A percentile compares a stretch with the other conserved stretches of the same genome.
Conservation (phyloP, 2,329 filamentous ascomycete species). For the Ceratocystis destructans region DNA sequence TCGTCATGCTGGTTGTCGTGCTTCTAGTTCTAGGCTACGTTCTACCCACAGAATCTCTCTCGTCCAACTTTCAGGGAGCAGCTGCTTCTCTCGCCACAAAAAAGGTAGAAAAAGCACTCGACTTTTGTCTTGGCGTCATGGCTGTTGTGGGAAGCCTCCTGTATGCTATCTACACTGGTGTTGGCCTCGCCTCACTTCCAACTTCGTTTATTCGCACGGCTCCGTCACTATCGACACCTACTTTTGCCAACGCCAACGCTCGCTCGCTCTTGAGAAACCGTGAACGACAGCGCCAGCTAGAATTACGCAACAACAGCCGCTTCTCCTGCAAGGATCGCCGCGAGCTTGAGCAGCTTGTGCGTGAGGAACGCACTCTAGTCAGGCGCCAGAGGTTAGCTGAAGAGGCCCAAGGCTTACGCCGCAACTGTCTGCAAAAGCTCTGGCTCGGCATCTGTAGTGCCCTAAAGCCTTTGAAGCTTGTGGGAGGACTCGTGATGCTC, state of each 20-base stretch:
- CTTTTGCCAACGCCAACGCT: conserved; percentile 61
- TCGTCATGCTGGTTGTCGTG: conserved; percentile 64
- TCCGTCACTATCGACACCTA: conserved; percentile 69
- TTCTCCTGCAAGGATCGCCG: conserved; percentile 75
- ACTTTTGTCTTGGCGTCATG: conserved; percentile 78
- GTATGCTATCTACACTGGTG: conserved; percentile 78
- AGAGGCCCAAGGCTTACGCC: conserved; percentile 43
- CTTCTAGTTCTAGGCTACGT: conserved; percentile 92
- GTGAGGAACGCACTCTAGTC: conserved; percentile 84
- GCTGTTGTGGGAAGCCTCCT: conserved; percentile 75
- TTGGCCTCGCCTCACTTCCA: conserved; percentile 77
- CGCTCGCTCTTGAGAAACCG: conserved; percentile 75
- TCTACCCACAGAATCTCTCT: conserved; percentile 50
- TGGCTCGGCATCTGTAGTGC: conserved; percentile 74
- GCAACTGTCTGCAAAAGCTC: conserved; percentile 51
- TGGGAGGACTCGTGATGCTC: conserved; percentile 69
- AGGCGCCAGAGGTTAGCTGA: conserved; percentile 77
- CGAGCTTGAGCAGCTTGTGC: conserved; percentile 71
- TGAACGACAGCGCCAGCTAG: conserved; percentile 82
- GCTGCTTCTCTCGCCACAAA: conserved; percentile 34
- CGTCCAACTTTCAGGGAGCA: conserved; percentile 85
- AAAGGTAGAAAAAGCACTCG: conserved; percentile 81
- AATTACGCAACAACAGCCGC: conserved; percentile 68
- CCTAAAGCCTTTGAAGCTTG: conserved; percentile 75
- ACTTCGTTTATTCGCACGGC: conserved; percentile 86